Conservation (phyloP, 1,284 basidiomycete genomes). For the Hymenochaete sp. region DNA sequence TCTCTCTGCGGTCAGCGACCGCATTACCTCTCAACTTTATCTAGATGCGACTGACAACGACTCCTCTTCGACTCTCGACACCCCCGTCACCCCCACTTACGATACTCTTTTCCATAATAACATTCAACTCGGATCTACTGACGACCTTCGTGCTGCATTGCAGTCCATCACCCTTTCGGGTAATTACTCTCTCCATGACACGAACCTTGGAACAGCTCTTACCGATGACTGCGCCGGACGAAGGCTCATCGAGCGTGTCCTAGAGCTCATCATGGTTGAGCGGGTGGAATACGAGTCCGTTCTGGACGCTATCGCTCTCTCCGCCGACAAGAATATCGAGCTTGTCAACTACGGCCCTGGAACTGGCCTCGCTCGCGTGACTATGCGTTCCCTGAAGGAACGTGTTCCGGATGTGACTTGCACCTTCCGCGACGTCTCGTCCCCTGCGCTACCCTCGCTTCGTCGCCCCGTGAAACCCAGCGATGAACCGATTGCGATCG, state of each 20-base stretch:
- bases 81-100: neutral
- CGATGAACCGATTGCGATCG: constrained; percentile 54
- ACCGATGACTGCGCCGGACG: constrained; percentile 1
- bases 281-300: constrained; percentile 8
- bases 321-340: neutral
- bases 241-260: constrained; percentile 34
- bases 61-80: too few relatives aligned
- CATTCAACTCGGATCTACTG: neutral
- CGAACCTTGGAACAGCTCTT: constrained; percentile 1
- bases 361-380: constrained; percentile 31
- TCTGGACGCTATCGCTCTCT: neutral
- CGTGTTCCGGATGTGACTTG: constrained; percentile 23
- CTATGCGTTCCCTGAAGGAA: constrained; percentile 28
- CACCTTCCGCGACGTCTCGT: constrained; percentile 20
- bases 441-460: constrained; percentile 20
- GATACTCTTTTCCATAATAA: neutral
- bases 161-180: constrained; percentile 1
- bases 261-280: constrained; percentile 46
- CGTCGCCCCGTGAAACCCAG: neutral
- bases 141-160: neutral
- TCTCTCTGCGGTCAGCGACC: constrained; percentile 10
- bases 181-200: constrained; percentile 10
- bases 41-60: constrained; percentile 1
- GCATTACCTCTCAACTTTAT: constrained; percentile 4
- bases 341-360: constrained; percentile 54